Base-by-base conservation (phyloP, 495 filamentous ascomycete genomes). In the Evernia prunastri region DNA sequence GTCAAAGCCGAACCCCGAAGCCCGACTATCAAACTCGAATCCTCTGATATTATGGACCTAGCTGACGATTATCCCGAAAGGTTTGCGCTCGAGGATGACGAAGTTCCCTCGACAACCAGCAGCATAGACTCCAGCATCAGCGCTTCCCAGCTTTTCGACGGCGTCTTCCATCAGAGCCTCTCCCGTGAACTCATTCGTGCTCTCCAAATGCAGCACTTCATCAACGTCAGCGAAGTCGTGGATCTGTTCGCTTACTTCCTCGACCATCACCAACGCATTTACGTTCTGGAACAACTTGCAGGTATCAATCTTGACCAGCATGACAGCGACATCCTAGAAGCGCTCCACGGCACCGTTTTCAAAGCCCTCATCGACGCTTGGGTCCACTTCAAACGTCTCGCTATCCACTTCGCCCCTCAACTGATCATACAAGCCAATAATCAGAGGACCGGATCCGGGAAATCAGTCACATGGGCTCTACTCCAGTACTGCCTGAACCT, bases 81-180 rank as follows among this genome's bases (percentile, higher is more conserved):
- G 25, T 47, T 45, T 25, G 61, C 61, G 12, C 61, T 63, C 11
- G 61, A 63, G 33, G 39, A 57, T 8, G 39, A 57, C 29, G 61
- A 63, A 6, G 29, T 63, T 1, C 27, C 53, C 8, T 56, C 51
- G 12, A 33, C 29, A 17, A 39, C 11, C 18, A 31, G n/a, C 25
- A 23, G 11, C 33, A 7, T 23, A 18, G 42, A 56, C 27, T 23
- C 39, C 27, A 33, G 3, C 13, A 25, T 27, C 39, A 42, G 37
- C 25, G 5, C 29, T 56, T 20, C 33, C 17, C 51, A 57, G 0
- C 18, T 57, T 47, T 1, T 33, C 3, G 20, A 57, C 29, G 27
- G 12, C 2, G 10, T 36, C 18, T 33, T 43, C 40, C 37, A 42
- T 17, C 51, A 42, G 35, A 31, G 36, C 7, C 23, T 63, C 27